Conservation (phyloP, 495 filamentous ascomycete species). For the Lepidopterella palustris region DNA sequence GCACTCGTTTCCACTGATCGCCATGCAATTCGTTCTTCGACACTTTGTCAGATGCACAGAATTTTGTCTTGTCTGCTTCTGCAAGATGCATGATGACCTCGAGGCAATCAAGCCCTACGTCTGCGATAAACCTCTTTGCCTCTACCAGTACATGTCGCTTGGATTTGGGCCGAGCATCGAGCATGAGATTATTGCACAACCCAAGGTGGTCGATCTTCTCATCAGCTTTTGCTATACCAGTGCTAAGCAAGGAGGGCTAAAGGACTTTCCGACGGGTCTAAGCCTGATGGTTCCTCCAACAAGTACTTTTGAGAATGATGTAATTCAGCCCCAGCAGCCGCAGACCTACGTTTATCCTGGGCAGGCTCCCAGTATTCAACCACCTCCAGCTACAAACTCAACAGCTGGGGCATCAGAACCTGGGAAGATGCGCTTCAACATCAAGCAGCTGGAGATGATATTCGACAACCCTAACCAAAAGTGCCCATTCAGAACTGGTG, state of each 20-base stretch:
- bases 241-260: constrained; percentile 42
- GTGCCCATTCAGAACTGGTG: constrained; percentile 43
- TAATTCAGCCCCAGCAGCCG: neutral
- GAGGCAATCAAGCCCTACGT: constrained; percentile 91
- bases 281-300: constrained; percentile 56
- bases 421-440: constrained; percentile 30
- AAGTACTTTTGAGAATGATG: constrained; percentile 8
- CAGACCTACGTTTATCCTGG: neutral
- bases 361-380: neutral
- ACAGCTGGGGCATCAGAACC: neutral
- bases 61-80: constrained; percentile 83
- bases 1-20: constrained; percentile 60
- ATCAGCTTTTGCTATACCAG: constrained; percentile 73
- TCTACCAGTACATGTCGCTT: constrained; percentile 88
- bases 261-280: constrained; percentile 63
- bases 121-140: constrained; percentile 70
- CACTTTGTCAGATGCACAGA: constrained; percentile 79
- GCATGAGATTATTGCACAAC: constrained; percentile 72
- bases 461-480: constrained; percentile 27
- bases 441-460: constrained; percentile 40
- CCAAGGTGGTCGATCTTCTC: constrained; percentile 79
- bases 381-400: constrained; percentile 1
- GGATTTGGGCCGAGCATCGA: constrained; percentile 83
- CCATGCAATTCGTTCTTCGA: constrained; percentile 73
- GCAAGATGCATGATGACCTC: constrained; percentile 60